Evolutionary conservation across 2,329 filamentous ascomycete species (phyloP).

Genomic region (Fusarium equiseti): DNA sequence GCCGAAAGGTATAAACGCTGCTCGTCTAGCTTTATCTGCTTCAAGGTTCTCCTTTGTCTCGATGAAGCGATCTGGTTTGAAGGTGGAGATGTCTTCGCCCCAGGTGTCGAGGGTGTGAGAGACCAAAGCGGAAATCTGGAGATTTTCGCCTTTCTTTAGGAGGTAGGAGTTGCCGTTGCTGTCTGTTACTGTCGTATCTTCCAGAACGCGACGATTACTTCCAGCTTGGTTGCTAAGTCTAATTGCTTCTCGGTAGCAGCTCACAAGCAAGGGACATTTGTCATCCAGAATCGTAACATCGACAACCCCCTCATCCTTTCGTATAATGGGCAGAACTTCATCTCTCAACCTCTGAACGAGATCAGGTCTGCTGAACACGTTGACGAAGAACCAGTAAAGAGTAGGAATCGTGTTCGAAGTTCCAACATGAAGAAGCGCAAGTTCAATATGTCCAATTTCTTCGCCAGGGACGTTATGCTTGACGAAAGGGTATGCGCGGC

Average conservation of each 20-base stretch:
- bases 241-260: constrained; percentile 25
- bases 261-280: constrained; percentile 53
- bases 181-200: constrained; percentile 29
- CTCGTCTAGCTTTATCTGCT: constrained; percentile 12
- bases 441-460: constrained; percentile 37
- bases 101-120: constrained; percentile 18
- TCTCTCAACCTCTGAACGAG: constrained; percentile 48
- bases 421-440: constrained; percentile 49
- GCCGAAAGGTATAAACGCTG: constrained; percentile 23
- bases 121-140: constrained; percentile 22
- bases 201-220: constrained; percentile 27
- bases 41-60: constrained; percentile 24
- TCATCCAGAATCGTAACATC: constrained; percentile 53
- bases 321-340: constrained; percentile 51
- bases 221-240: constrained; percentile 21
- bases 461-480: neutral
- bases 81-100: constrained; percentile 22
- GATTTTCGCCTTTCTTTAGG: constrained; percentile 30
- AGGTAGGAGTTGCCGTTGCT: constrained; percentile 28
- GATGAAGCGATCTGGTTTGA: constrained; percentile 26
- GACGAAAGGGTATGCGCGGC: constrained; percentile 4
- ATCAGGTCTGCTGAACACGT: constrained; percentile 48
- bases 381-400: constrained; percentile 53
- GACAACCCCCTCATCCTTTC: too few relatives aligned
- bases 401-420: constrained; percentile 56